Conservation (phyloP, 345 rosid species). For the Heritiera fomes region DNA sequence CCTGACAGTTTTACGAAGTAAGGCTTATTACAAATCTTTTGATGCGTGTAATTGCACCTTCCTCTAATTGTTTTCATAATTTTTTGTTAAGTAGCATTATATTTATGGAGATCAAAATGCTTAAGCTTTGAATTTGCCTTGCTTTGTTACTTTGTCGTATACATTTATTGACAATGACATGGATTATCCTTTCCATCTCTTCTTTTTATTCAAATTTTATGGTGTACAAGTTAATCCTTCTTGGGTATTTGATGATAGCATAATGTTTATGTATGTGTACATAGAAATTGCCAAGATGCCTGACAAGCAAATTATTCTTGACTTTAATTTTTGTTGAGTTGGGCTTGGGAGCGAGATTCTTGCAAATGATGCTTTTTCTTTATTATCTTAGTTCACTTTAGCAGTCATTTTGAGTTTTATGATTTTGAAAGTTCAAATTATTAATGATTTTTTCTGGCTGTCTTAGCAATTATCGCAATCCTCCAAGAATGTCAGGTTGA, state of each 20-base stretch:
- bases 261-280: not conserved
- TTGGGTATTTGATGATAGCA: not conserved
- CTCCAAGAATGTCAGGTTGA: too few relatives aligned
- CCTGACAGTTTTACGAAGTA: constrained; percentile 77
- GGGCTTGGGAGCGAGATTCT: too few relatives aligned
- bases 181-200: not conserved
- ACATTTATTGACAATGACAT: not conserved
- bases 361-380: too few relatives aligned
- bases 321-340: constrained; percentile 6
- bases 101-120: too few relatives aligned
- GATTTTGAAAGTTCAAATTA: too few relatives aligned
- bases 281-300: not conserved
- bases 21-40: constrained; percentile 28
- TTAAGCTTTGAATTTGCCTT: constrained; percentile 11
- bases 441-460: too few relatives aligned
- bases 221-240: not conserved
- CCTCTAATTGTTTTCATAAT: not conserved
- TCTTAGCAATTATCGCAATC: too few relatives aligned
- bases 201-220: not conserved
- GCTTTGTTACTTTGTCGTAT: not conserved
- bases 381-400: too few relatives aligned
- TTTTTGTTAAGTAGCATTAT: not conserved
- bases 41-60: not conserved
- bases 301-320: not conserved
- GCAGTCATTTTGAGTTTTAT: too few relatives aligned